Conservation (phyloP, 495 filamentous ascomycete genomes). For the Lindgomyces ingoldianus region DNA sequence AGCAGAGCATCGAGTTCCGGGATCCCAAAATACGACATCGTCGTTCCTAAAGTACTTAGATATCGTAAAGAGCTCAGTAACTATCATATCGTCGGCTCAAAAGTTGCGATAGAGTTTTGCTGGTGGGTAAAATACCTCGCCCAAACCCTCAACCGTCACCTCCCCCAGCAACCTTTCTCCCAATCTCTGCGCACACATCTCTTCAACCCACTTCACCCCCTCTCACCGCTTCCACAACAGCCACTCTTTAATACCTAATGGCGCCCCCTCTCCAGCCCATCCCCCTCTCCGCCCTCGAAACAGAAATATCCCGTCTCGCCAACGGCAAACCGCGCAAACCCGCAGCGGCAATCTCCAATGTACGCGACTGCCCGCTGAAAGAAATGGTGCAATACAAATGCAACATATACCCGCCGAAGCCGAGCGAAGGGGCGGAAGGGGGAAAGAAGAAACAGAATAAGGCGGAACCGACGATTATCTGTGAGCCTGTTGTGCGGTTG, state of each 20-base stretch:
- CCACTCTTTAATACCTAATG: too few species aligned
- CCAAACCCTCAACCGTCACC: constrained; percentile 63
- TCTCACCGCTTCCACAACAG: constrained; percentile 10
- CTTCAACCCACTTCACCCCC: constrained; percentile 46
- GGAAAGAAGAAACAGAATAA: constrained; percentile 9
- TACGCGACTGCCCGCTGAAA: constrained; percentile 69
- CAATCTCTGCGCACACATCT: constrained; percentile 51
- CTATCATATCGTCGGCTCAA: constrained; percentile 10
- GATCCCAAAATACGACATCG: constrained; percentile 44
- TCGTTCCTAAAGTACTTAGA: not conserved
- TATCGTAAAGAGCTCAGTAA: constrained; percentile 12
- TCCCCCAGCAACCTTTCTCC: constrained; percentile 67
- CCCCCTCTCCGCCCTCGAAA: constrained; percentile 53
- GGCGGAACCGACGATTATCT: constrained; percentile 59
- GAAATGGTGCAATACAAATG: constrained; percentile 85
- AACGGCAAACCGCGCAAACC: constrained; percentile 56
- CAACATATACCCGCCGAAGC: constrained; percentile 53
- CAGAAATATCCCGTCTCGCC: too few species aligned
- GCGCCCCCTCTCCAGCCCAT: constrained; percentile 61
- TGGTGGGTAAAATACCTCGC: constrained; percentile 59
- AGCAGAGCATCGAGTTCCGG: constrained; percentile 54
- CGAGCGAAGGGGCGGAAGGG: too few species aligned
- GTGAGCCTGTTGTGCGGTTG: constrained; percentile 71
- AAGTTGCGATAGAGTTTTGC: too few species aligned
- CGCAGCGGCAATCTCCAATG: constrained; percentile 35